Base-by-base conservation (phyloP, 2,329 filamentous ascomycete genomes). In the Paraphaeosphaeria minitans region DNA sequence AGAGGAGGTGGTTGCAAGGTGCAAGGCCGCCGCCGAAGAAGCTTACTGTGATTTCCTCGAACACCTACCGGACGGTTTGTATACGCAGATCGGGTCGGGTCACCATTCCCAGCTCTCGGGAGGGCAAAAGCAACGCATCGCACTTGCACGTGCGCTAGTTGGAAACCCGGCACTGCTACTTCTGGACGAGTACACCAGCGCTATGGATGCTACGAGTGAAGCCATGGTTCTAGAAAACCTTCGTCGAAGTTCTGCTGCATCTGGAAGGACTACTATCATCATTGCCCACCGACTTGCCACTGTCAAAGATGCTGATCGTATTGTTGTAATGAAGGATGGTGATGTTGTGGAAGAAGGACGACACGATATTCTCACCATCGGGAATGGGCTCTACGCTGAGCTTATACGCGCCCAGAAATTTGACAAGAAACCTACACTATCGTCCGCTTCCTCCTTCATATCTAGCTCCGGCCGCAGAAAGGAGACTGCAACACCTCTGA, bases 41-140 rank as follows among this genome's bases (percentile, higher is more conserved):
- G 87, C 88, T 1, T 85, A 89, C 70, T 75, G 71, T 45, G 75
- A 77, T 37, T 77, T 77, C 56, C 59, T 77, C 14, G 67, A 70
- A 22, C 63, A 67, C 21, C 67, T 78, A 7, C 74, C 75, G 4
- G 63, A 77, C 45, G 75, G 75, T 7, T 66, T 75, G 8, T 54
- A 75, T 27, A 76, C 74, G 16, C 61, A 59, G 12, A 68, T 77
- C 48, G 70, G 74, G n/a, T 65, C 72, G 13, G 71, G 70, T 3
- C 67, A 71, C 37, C 70, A 71, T 22, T 70, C 71, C 6, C 71
- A 72, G 57, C 67, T 77, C 4, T 77, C 75, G 22, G 75, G 75
- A 22, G 75, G 75, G 14, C 75, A 77, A 51, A 77, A 76, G 55
- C 75, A 77, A 55, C 71, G 74, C n/a, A 70, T 77, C 43, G 71